phyloP scores from a whole-genome alignment of 805 yeast genomes.

The Zygotorulaspora sp. region DNA sequence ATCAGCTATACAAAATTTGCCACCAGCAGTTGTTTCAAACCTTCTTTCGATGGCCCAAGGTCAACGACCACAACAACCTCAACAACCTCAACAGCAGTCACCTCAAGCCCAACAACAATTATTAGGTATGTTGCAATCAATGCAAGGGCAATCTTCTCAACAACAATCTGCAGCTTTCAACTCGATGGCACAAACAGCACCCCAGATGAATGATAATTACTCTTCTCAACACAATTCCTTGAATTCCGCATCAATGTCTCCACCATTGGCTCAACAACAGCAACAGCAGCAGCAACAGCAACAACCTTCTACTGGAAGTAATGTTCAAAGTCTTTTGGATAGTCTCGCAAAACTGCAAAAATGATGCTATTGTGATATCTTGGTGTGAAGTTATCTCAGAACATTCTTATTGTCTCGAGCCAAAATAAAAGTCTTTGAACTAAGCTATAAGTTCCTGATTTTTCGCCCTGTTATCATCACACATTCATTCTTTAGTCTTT shows the following conservation, averaged over 20 bases:
- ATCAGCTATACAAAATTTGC: constrained; percentile 34
- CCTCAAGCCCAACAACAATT: constrained; percentile 29
- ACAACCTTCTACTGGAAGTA: constrained; percentile 28
- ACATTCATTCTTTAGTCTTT: too few relatives aligned
- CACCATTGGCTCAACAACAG: too few relatives aligned
- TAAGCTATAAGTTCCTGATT: too few relatives aligned
- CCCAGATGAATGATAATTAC: constrained; percentile 14
- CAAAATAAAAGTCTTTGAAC: neutral
- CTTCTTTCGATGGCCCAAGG: constrained; percentile 34
- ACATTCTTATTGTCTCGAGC: neutral
- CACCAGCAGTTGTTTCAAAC: constrained; percentile 34
- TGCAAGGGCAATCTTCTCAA: constrained; percentile 31
- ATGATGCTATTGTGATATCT: constrained; percentile 13
- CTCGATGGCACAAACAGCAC: constrained; percentile 14
- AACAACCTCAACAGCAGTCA: constrained; percentile 15
- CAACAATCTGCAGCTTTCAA: constrained; percentile 19
- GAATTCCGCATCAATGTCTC: constrained; percentile 15
- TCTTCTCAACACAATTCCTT: constrained; percentile 15
- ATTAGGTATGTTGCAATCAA: constrained; percentile 32
- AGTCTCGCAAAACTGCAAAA: constrained; percentile 38
- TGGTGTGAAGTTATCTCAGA: constrained; percentile 4
- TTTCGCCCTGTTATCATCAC: too few relatives aligned
- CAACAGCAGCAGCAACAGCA: constrained; percentile 20
- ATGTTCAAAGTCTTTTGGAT: constrained; percentile 38
- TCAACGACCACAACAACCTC: constrained; percentile 31